Conservation (phyloP, 2,329 filamentous ascomycete species). For the Botryotinia globosa region DNA sequence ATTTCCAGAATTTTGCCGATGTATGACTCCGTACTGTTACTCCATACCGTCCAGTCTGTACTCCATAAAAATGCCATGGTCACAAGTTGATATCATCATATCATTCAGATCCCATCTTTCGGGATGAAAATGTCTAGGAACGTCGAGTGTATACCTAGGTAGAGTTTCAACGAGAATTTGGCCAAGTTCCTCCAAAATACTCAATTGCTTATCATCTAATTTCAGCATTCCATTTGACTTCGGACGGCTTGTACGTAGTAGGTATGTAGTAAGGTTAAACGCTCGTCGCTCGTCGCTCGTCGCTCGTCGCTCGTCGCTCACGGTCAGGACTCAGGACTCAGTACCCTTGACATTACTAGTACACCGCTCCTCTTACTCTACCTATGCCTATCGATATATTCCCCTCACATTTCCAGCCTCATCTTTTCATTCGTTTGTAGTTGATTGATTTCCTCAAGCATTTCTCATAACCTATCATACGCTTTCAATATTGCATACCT, state of each 20-base stretch:
- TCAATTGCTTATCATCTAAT: conserved; percentile 2
- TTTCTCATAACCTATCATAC: not conserved
- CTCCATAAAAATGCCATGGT: not conserved
- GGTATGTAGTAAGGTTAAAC: not conserved
- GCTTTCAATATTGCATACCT: not conserved
- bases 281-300: not conserved
- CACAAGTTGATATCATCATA: not conserved
- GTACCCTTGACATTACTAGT: not conserved
- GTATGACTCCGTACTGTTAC: not conserved
- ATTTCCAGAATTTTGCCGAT: conserved; percentile 12
- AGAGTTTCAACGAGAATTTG: not conserved
- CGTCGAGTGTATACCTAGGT: not conserved
- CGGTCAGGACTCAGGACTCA: conserved; percentile 16
- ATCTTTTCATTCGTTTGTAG: conserved; percentile 18
- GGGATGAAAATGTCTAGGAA: not conserved
- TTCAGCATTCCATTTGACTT: not conserved
- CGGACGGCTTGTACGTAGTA: not conserved
- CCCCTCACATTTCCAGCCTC: conserved; percentile 13
- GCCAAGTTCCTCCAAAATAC: not conserved
- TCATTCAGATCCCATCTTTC: not conserved
- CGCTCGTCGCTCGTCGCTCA: not conserved
- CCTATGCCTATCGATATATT: not conserved
- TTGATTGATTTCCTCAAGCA: not conserved
- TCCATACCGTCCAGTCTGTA: not conserved
- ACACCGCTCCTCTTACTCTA: conserved; percentile 20